Evolutionary conservation across 176 grass and related monocot genomes (phyloP), one percentile per base, ranked within the genome.

Genomic region (Oryza meyeriana): DNA sequence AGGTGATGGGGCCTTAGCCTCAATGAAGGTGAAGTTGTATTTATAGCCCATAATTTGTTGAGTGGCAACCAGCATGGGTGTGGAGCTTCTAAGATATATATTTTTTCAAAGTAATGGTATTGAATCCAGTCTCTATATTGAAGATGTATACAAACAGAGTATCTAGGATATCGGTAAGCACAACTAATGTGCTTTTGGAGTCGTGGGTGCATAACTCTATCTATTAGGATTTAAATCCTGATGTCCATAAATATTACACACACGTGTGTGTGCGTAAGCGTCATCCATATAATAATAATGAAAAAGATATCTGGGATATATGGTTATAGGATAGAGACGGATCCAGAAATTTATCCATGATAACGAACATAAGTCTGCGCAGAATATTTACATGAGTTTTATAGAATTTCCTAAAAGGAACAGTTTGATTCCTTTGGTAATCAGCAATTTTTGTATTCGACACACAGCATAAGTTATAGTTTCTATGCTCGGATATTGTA

Each of bases 1-100:
- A 11, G 77, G 77, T 71, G 75, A 69, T 30, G 64, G 66, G 72
- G 66, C 45, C 45, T 32, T 71, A 55, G 73, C 69, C 34, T 78
- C 80, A 79, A 75, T 64, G 36, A 85, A 75, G 48, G 34, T 48
- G 7, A 26, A 41, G 12, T 16, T 41, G 2, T 41, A 71, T 71
- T 71, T 71, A 71, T 58, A 58, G 22, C 30, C 31, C 13, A 29
- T 42, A 8, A 41, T 31, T 12, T n/a, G 42, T 58, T 28, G 48
- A 72, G 24, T 61, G 78, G 69, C 47, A 39, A 47, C 39, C 25
- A 78, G 75, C 41, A 64, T 64, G 59, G 59, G 36, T 25, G 27
- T 59, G 0, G 1, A 25, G 8, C n/a, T 25, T 25, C 7, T 25
- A 59, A 59, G 50, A 55, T n/a, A n/a, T 55, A 22, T 17, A 22